Percentiles rank a stretch among this genome's conserved stretches.
phyloP scores from a whole-genome alignment of 2,329 filamentous ascomycete species.

The Alternaria longipes region DNA sequence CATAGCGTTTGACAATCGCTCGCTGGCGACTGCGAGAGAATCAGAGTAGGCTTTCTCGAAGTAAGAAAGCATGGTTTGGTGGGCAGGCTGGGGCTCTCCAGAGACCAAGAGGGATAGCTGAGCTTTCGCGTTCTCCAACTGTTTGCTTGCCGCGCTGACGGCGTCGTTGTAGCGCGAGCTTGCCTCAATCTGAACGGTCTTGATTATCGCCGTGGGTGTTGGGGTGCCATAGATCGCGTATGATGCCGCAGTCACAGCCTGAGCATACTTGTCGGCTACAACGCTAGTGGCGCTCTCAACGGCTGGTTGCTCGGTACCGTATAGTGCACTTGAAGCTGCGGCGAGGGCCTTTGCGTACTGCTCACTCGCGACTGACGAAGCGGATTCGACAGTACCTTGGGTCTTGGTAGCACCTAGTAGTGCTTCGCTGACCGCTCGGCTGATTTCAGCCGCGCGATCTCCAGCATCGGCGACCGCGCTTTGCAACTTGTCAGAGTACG shows the following conservation, averaged over 20 bases:
- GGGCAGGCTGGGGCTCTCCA: conserved; percentile 73
- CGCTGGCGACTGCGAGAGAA: conserved; percentile 69
- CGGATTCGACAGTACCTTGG: conserved; percentile 59
- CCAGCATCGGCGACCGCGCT: conserved; percentile 62
- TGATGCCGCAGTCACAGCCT: conserved; percentile 68
- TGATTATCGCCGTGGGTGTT: conserved; percentile 55
- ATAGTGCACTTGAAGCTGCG: conserved; percentile 66
- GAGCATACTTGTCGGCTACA: conserved; percentile 63
- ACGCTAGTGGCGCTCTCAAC: conserved; percentile 59
- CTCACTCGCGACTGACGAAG: conserved; percentile 64
- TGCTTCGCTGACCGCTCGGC: conserved; percentile 65
- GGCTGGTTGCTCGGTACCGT: conserved; percentile 57
- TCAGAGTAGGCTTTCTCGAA: conserved; percentile 74
- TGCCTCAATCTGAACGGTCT: conserved; percentile 60
- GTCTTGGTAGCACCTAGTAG: conserved; percentile 58
- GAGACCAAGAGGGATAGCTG: conserved; percentile 72
- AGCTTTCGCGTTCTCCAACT: conserved; percentile 72
- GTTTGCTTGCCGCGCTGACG: conserved; percentile 70
- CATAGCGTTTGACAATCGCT: conserved; percentile 65
- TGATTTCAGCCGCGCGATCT: conserved; percentile 63
- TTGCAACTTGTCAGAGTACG: conserved; percentile 62
- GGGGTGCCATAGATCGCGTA: conserved; percentile 65
- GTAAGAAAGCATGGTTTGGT: conserved; percentile 74
- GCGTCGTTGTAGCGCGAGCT: conserved; percentile 70
- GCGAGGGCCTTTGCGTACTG: conserved; percentile 66